Conservation (phyloP, 2,329 filamentous ascomycete genomes). For the Arachnomyces sp. region DNA sequence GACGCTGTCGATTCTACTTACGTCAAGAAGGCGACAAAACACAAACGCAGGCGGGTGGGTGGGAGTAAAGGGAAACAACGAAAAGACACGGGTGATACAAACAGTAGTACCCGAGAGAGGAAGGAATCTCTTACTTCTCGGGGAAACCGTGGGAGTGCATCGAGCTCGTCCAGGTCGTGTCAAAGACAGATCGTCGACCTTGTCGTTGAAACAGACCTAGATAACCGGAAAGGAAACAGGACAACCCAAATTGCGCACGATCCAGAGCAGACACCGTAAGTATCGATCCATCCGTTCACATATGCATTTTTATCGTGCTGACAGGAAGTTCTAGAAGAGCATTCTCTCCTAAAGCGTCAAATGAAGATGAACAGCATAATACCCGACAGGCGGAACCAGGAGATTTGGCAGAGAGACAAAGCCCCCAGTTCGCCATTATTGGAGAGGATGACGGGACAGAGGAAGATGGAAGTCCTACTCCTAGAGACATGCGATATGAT, state of each 20-base stretch:
- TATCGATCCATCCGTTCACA: too few relatives aligned
- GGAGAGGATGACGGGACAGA: slow-evolving; percentile 13
- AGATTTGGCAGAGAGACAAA: slow-evolving; percentile 8
- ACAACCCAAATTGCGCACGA: too few relatives aligned
- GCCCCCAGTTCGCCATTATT: slow-evolving; percentile 19
- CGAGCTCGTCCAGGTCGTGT: slow-evolving; percentile 40
- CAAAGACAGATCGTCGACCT: slow-evolving; percentile 58
- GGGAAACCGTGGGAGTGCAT: slow-evolving; percentile 21
- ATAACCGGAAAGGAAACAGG: too few relatives aligned
- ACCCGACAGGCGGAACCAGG: not conserved
- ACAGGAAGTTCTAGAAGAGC: not conserved
- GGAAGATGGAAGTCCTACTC: slow-evolving; percentile 12
- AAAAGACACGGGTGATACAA: slow-evolving; percentile 22
- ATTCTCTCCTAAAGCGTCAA: not conserved
- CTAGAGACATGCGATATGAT: slow-evolving; percentile 17
- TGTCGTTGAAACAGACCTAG: slow-evolving; percentile 44
- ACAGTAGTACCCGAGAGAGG: slow-evolving; percentile 25
- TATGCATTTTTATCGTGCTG: too few relatives aligned
- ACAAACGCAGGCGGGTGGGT: slow-evolving; percentile 25
- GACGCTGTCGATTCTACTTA: slow-evolving; percentile 23
- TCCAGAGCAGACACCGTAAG: too few relatives aligned
- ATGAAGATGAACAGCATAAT: not conserved
- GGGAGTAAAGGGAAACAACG: slow-evolving; percentile 14
- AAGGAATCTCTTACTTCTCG: slow-evolving; percentile 14
- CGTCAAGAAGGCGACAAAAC: slow-evolving; percentile 33